A percentile compares a stretch with the other conserved stretches of the same genome.
Conservation (phyloP, 495 filamentous ascomycete species). For the Aspergillus kassunensis region DNA sequence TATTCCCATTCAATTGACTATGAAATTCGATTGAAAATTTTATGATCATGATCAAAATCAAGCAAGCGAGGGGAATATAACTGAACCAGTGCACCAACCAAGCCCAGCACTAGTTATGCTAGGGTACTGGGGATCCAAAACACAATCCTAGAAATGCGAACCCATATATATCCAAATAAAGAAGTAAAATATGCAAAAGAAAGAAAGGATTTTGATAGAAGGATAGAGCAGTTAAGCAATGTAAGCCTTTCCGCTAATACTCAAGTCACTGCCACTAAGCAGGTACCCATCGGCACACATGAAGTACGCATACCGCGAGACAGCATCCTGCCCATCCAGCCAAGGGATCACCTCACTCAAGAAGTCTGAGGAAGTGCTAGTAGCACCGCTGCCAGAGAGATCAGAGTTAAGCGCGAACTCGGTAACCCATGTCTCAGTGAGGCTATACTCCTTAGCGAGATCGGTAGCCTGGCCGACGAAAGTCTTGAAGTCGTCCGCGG, state of each 20-base stretch:
- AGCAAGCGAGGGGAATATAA: not conserved
- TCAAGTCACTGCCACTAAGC: constrained; percentile 16
- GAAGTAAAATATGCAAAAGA: not conserved
- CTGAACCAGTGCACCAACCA: not conserved
- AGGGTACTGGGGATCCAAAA: no score
- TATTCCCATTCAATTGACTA: not conserved
- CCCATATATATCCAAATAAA: not conserved
- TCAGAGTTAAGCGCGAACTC: constrained; percentile 61
- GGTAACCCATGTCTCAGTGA: constrained; percentile 70
- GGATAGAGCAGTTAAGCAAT: constrained; percentile 8
- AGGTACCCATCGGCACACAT: constrained; percentile 49
- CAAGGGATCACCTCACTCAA: constrained; percentile 53
- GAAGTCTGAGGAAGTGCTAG: constrained; percentile 50
- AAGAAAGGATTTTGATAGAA: not conserved
- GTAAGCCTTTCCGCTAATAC: constrained; percentile 12
- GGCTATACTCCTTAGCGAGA: constrained; percentile 38
- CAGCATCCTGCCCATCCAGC: constrained; percentile 61
- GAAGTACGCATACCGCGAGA: constrained; percentile 80
- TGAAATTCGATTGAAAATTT: not conserved
- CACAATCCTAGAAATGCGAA: no score
- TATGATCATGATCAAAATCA: not conserved
- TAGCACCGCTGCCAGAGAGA: constrained; percentile 32
- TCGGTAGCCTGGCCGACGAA: constrained; percentile 53
- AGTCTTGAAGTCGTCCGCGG: constrained; percentile 50
- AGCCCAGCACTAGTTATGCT: not conserved